phyloP scores from a whole-genome alignment of 805 yeast species.

The Hanseniaspora guilliermondii region DNA sequence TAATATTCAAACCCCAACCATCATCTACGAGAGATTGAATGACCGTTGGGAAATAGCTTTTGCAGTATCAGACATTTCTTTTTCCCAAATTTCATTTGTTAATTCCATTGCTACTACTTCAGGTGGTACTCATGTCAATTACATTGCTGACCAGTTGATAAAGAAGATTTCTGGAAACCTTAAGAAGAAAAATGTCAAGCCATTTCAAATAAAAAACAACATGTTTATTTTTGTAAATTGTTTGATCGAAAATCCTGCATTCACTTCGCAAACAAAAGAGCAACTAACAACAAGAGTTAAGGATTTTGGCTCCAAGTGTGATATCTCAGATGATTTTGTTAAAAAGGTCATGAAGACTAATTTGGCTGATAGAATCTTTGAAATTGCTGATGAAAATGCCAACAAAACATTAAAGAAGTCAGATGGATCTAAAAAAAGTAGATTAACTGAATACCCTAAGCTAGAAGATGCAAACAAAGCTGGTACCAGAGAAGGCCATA shows the following conservation, averaged over 20 bases:
- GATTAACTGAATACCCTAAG: slow-evolving; percentile 81
- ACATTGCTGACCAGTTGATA: slow-evolving; percentile 72
- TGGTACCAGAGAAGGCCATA: slow-evolving; percentile 82
- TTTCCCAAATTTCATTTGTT: slow-evolving; percentile 91
- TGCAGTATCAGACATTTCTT: slow-evolving; percentile 78
- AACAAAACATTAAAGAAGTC: slow-evolving; percentile 75
- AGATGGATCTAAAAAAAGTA: slow-evolving; percentile 72
- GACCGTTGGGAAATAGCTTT: slow-evolving; percentile 95
- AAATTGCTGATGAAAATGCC: slow-evolving; percentile 78
- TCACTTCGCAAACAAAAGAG: slow-evolving; percentile 94
- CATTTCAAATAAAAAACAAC: slow-evolving; percentile 77
- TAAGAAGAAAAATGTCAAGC: slow-evolving; percentile 60
- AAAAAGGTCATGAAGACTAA: slow-evolving; percentile 65
- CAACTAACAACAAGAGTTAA: slow-evolving; percentile 79
- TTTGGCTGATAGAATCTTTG: slow-evolving; percentile 51
- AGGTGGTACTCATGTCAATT: slow-evolving; percentile 92
- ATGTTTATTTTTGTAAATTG: slow-evolving; percentile 87
- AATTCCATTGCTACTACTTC: slow-evolving; percentile 94
- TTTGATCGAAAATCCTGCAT: slow-evolving; percentile 90
- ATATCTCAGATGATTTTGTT: slow-evolving; percentile 66
- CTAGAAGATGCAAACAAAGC: slow-evolving; percentile 93
- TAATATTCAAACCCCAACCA: slow-evolving; percentile 35
- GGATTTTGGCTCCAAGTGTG: slow-evolving; percentile 79
- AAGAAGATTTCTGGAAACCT: slow-evolving; percentile 60
- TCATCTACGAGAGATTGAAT: slow-evolving; percentile 68